phyloP scores from a whole-genome alignment of 495 filamentous ascomycete genomes.

The Parachaetomium inaequale region DNA sequence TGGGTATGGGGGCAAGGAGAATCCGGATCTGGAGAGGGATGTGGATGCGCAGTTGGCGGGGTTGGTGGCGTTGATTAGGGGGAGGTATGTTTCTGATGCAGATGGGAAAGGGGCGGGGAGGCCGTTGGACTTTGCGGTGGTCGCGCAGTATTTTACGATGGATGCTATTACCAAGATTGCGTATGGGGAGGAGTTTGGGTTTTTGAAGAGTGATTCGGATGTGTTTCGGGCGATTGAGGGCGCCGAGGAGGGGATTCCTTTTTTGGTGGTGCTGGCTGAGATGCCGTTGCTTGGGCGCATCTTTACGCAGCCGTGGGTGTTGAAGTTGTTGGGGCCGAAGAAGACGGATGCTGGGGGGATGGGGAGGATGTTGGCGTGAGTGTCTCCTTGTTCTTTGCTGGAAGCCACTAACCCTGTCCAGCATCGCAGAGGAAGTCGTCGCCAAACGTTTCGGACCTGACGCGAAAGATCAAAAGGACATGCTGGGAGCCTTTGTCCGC shows the following conservation, averaged over 20 bases:
- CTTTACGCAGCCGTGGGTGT: conserved; percentile 41
- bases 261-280: conserved; percentile 27
- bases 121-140: conserved; percentile 40
- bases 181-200: conserved; percentile 51
- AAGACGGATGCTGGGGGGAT: conserved; percentile 47
- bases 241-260: conserved; percentile 33
- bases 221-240: conserved; percentile 44
- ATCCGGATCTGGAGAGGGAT: neutral
- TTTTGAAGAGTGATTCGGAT: conserved; percentile 44
- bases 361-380: conserved; percentile 35
- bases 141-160: conserved; percentile 47
- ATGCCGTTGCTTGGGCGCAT: conserved; percentile 29
- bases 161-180: conserved; percentile 50
- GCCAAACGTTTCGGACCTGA: conserved; percentile 33
- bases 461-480: conserved; percentile 32
- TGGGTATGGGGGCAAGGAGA: neutral
- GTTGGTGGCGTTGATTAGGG: neutral
- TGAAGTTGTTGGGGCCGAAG: conserved; percentile 54
- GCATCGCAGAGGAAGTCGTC: conserved; percentile 23
- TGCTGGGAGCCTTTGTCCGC: conserved; percentile 40
- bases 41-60: neutral
- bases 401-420: neutral
- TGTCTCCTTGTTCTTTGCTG: neutral
- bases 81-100: neutral
- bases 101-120: neutral